phyloP scores from a whole-genome alignment of 257 asterid genomes.

The Lycium ferocissimum region DNA sequence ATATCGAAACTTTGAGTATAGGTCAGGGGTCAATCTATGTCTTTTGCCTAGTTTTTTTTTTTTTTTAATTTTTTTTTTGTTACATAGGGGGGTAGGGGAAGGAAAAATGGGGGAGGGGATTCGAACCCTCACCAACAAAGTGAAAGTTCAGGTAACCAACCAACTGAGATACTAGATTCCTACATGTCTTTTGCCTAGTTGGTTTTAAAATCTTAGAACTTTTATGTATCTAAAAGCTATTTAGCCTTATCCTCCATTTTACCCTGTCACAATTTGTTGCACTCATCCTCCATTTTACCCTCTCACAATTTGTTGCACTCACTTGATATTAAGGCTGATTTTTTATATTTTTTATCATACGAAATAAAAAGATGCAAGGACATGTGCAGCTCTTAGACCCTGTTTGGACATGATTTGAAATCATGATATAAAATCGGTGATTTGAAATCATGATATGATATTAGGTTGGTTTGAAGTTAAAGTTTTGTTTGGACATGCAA shows the following conservation, averaged over 20 bases:
- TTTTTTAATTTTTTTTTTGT: background rate
- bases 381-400: background rate
- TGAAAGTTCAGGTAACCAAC: too few relatives aligned
- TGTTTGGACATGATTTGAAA: too few relatives aligned
- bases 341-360: background rate
- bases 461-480: too few relatives aligned
- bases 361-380: background rate
- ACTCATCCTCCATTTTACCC: background rate
- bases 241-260: background rate
- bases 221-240: background rate
- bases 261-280: background rate
- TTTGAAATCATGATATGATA: too few relatives aligned
- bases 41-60: background rate
- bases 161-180: too few relatives aligned
- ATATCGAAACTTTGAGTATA: too few relatives aligned
- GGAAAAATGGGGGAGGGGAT: too few relatives aligned
- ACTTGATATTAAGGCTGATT: background rate
- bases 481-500: too few relatives aligned
- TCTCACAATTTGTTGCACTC: background rate
- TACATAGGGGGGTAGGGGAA: too few relatives aligned
- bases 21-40: too few relatives aligned
- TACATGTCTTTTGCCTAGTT: background rate
- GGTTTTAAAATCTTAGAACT: background rate
- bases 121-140: too few relatives aligned
- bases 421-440: too few relatives aligned